Percentiles rank a stretch among this genome's conserved stretches.
Conservation (phyloP, 1,139 yeast species). For the Yarrowia galli region DNA sequence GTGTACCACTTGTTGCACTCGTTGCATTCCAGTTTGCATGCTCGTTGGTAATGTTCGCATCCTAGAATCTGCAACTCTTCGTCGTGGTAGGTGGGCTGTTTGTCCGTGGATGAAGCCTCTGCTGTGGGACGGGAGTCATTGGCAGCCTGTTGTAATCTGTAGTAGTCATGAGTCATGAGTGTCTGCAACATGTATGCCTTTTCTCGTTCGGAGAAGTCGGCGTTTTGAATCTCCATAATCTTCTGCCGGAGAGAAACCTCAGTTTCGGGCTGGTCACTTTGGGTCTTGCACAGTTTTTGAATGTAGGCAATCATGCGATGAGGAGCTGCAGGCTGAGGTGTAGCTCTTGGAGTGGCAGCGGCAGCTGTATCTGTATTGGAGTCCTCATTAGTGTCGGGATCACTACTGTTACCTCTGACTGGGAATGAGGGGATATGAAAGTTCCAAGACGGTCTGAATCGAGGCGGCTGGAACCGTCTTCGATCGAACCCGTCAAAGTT, state of each 20-base stretch:
- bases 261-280: constrained; percentile 43
- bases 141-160: constrained; percentile 48
- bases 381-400: constrained; percentile 43
- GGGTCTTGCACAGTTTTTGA: constrained; percentile 40
- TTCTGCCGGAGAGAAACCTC: constrained; percentile 55
- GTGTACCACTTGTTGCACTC: constrained; percentile 76
- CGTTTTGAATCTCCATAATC: constrained; percentile 63
- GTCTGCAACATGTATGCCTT: constrained; percentile 72
- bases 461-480: constrained; percentile 39
- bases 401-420: constrained; percentile 43
- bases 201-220: constrained; percentile 59
- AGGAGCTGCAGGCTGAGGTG: constrained; percentile 20
- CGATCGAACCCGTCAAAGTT: constrained; percentile 42
- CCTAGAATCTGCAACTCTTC: constrained; percentile 59
- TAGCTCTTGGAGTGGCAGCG: constrained; percentile 41
- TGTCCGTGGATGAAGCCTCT: constrained; percentile 36
- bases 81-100: constrained; percentile 41
- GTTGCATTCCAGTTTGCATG: constrained; percentile 84
- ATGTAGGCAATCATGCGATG: constrained; percentile 37
- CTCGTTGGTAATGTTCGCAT: constrained; percentile 82
- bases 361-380: constrained; percentile 45
- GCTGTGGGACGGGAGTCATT: constrained; percentile 7
- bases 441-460: constrained; percentile 19
- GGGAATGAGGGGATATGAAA: constrained; percentile 33
- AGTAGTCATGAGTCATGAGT: constrained; percentile 78